Conservation (phyloP, 805 yeast species). For the Barnettozyma sucrosica region DNA sequence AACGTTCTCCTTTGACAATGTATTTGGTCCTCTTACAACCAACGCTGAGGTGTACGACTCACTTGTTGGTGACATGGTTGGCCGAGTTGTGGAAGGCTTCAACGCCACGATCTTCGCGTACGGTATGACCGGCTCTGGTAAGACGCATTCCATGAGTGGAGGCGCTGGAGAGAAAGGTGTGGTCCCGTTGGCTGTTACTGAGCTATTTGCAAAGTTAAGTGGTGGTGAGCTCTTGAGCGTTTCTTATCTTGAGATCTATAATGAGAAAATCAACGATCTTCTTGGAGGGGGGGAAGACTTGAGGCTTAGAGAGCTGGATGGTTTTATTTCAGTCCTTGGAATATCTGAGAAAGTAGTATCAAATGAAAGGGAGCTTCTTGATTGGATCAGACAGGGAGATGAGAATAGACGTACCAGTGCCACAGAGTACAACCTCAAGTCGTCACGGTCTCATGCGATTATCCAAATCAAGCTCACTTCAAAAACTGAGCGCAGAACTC, state of each 20-base stretch:
- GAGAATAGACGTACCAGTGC: slow-evolving; percentile 71
- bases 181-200: slow-evolving; percentile 68
- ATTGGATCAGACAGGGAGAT: slow-evolving; percentile 64
- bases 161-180: slow-evolving; percentile 60
- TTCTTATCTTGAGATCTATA: slow-evolving; percentile 86
- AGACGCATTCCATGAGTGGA: slow-evolving; percentile 87
- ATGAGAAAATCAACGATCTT: slow-evolving; percentile 83
- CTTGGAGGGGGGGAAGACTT: slow-evolving; percentile 46
- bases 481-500: slow-evolving; percentile 16
- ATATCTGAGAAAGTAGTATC: slow-evolving; percentile 55
- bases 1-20: slow-evolving; percentile 71
- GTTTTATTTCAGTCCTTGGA: slow-evolving; percentile 74
- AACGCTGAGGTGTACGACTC: slow-evolving; percentile 58
- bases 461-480: slow-evolving; percentile 53
- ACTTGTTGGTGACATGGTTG: slow-evolving; percentile 48
- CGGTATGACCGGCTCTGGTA: slow-evolving; percentile 97
- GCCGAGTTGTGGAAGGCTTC: slow-evolving; percentile 61
- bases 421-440: slow-evolving; percentile 82
- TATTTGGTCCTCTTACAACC: slow-evolving; percentile 50
- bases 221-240: slow-evolving; percentile 43
- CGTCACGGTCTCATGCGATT: slow-evolving; percentile 90
- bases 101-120: slow-evolving; percentile 91
- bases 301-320: slow-evolving; percentile 63
- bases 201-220: slow-evolving; percentile 44
- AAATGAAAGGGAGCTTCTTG: slow-evolving; percentile 54